Percentiles rank a stretch among this genome's conserved stretches.
phyloP scores from a whole-genome alignment of 441 rosid species.

The Arabidopsis lyrata region DNA sequence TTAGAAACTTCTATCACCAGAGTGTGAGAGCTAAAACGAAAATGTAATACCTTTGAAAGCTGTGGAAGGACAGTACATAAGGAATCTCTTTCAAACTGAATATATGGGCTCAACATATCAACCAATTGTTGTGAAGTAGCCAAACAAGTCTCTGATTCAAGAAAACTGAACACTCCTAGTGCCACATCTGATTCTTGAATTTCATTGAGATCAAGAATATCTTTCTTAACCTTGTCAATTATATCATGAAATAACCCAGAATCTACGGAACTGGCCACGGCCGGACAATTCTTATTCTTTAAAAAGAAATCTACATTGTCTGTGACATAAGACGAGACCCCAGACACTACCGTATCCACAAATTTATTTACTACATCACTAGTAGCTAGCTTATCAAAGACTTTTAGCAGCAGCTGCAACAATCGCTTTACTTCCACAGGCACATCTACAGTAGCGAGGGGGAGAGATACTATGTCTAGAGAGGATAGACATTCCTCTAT shows the following conservation, averaged over 20 bases:
- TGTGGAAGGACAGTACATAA: conserved; percentile 52
- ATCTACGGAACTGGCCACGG: conserved; percentile 49
- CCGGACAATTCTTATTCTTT: conserved; percentile 53
- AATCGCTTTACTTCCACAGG: conserved; percentile 77
- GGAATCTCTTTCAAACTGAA: conserved; percentile 54
- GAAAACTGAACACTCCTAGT: conserved; percentile 54
- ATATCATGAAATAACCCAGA: conserved; percentile 53
- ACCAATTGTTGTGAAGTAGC: conserved; percentile 78
- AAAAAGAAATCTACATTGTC: conserved; percentile 52
- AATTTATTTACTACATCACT: conserved; percentile 61
- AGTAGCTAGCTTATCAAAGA: conserved; percentile 58
- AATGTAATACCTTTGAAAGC: conserved; percentile 67
- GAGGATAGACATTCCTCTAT: conserved; percentile 77
- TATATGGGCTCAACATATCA: conserved; percentile 57
- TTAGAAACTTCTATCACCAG: conserved; percentile 18
- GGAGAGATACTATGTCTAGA: conserved; percentile 68
- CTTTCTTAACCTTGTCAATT: conserved; percentile 59
- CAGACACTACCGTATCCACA: conserved; percentile 56
- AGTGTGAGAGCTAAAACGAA: conserved; percentile 24
- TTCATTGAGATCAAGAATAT: conserved; percentile 62
- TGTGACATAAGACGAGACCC: conserved; percentile 65
- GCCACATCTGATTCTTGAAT: conserved; percentile 53
- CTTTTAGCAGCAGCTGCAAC: conserved; percentile 66
- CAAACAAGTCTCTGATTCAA: conserved; percentile 61
- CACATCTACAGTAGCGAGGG: conserved; percentile 63